phyloP scores from a whole-genome alignment of 2,329 filamentous ascomycete species.

The Botrytis paeoniae region DNA sequence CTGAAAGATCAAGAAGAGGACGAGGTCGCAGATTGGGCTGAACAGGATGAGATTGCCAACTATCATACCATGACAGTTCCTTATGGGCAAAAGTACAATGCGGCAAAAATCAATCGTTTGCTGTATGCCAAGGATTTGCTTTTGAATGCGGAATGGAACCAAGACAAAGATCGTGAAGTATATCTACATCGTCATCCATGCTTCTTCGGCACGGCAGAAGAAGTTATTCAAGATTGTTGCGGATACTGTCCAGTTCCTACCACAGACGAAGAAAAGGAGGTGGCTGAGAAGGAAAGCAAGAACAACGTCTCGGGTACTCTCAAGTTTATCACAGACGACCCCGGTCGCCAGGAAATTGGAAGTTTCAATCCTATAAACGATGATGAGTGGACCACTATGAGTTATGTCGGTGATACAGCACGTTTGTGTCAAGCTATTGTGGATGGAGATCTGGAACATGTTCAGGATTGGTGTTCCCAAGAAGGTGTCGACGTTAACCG shows the following conservation, averaged over 20 bases:
- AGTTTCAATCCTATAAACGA: constrained; percentile 79
- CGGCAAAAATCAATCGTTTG: constrained; percentile 75
- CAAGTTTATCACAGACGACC: constrained; percentile 74
- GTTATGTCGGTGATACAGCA: constrained; percentile 77
- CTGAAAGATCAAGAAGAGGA: constrained; percentile 76
- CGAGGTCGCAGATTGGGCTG: constrained; percentile 76
- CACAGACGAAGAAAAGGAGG: constrained; percentile 68
- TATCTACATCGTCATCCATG: constrained; percentile 80
- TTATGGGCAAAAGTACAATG: constrained; percentile 60
- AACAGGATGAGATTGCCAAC: constrained; percentile 71
- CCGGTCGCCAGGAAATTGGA: constrained; percentile 70
- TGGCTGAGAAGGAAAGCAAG: constrained; percentile 69
- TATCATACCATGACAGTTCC: constrained; percentile 76
- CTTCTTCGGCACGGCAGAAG: constrained; percentile 74
- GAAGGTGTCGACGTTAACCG: constrained; percentile 68
- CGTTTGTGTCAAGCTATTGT: constrained; percentile 79
- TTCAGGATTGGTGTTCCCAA: constrained; percentile 66
- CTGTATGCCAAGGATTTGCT: constrained; percentile 79
- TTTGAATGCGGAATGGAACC: constrained; percentile 85
- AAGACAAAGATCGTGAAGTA: constrained; percentile 68
- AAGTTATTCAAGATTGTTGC: constrained; percentile 79
- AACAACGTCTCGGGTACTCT: constrained; percentile 73
- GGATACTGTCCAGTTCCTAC: constrained; percentile 69
- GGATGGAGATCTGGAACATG: constrained; percentile 66
- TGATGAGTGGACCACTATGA: constrained; percentile 88